These are phyloP conservation scores for Backusella psychrophila DNA, from an alignment of 192 early-diverging fungal genomes.

Conservation along the genomic window DNA sequence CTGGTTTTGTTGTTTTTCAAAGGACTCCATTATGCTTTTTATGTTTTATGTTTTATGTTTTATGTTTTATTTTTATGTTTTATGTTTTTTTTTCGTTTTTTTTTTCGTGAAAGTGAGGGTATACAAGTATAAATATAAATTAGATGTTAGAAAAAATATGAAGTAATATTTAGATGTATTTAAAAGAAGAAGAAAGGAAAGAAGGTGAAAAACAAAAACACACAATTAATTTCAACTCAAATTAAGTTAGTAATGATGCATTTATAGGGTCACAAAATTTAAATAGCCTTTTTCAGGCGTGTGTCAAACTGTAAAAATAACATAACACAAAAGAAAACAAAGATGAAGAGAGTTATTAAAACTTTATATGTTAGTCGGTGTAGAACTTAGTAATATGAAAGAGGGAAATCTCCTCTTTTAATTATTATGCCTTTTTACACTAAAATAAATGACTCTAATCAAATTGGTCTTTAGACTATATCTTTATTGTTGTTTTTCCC, in stretches of 20 bases:
- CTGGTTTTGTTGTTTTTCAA: slow-evolving; percentile 1
- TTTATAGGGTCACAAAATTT: background rate
- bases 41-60: too few species aligned
- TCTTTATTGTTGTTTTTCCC: background rate
- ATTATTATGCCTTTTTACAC: background rate
- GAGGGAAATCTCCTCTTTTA: background rate
- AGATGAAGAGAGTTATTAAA: background rate
- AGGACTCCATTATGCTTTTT: background rate
- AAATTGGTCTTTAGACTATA: background rate
- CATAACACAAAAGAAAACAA: background rate
- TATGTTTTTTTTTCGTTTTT: too few species aligned
- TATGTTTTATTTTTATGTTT: background rate
- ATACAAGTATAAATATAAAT: background rate
- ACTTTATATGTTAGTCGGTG: background rate
- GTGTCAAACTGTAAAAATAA: background rate
- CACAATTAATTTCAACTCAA: background rate
- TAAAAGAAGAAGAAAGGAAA: background rate
- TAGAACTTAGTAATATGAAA: background rate
- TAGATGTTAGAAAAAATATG: background rate
- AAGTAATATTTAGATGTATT: background rate
- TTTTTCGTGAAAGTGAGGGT: background rate
- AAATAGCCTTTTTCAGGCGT: background rate
- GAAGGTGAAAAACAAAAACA: background rate
- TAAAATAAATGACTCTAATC: background rate
- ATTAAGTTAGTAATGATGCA: background rate